Conservation (phyloP, 192 early-diverging fungal genomes). For the Rhizoclosmatium globosum region DNA sequence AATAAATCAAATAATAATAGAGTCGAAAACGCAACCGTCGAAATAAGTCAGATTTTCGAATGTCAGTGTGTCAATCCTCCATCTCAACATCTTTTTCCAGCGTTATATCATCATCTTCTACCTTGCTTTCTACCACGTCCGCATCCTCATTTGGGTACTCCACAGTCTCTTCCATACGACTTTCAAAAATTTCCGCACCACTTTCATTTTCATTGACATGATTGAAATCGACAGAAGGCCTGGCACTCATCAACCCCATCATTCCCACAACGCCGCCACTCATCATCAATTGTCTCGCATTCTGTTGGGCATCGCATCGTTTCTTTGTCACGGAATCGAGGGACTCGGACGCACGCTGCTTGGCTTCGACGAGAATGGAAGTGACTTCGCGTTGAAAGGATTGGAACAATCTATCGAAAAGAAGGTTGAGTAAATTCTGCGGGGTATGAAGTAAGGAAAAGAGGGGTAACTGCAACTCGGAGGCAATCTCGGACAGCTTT, state of each 20-base stretch:
- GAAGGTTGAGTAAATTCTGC: background rate
- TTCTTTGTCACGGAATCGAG: constrained; percentile 1
- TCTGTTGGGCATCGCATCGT: background rate
- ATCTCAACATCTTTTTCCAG: background rate
- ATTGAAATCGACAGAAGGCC: background rate
- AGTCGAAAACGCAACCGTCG: background rate
- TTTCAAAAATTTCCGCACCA: too few species aligned
- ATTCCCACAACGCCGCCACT: background rate
- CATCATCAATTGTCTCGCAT: background rate
- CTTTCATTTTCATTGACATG: too few species aligned
- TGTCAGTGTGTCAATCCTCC: background rate
- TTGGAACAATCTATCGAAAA: background rate
- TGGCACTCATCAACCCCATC: background rate
- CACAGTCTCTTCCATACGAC: too few species aligned
- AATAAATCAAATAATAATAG: background rate
- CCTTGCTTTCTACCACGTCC: background rate
- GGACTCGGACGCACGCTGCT: background rate
- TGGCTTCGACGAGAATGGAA: background rate
- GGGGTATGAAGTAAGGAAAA: background rate
- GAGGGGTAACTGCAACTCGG: constrained; percentile 5
- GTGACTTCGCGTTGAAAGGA: background rate
- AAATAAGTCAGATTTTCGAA: background rate
- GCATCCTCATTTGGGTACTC: too few species aligned
- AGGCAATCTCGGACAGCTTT: constrained; percentile 6
- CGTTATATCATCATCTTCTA: background rate